Evolutionary conservation across 116 monocot species (phyloP).

Genomic region (Papilionanthe hybrid): DNA sequence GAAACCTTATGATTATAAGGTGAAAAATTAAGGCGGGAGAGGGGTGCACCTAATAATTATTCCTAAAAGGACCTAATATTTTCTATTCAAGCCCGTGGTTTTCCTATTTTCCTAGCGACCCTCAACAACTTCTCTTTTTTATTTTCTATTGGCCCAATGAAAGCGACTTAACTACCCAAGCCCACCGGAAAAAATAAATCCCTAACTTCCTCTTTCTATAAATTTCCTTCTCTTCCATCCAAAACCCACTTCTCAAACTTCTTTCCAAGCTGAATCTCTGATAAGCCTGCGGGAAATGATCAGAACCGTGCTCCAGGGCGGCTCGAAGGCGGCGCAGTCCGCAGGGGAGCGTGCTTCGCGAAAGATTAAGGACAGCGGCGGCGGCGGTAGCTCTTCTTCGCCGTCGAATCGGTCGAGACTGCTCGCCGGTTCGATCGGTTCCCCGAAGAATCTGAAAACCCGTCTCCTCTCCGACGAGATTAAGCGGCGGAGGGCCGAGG

Average conservation of each 20-base stretch:
- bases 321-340: not conserved
- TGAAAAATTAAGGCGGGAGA: too few relatives aligned
- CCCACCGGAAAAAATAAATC: not conserved
- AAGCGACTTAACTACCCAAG: not conserved
- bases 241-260: not conserved
- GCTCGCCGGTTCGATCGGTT: not conserved
- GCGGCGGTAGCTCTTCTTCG: not conserved
- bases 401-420: not conserved
- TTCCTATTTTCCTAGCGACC: not conserved
- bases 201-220: not conserved
- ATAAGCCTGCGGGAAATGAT: constrained; percentile 5
- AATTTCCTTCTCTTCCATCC: not conserved
- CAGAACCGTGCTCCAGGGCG: not conserved
- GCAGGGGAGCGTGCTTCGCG: not conserved
- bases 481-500: constrained; percentile 8
- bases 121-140: too few relatives aligned
- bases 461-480: not conserved
- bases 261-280: not conserved
- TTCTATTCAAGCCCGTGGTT: not conserved
- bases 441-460: not conserved
- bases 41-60: too few relatives aligned
- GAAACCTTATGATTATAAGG: too few relatives aligned
- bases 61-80: too few relatives aligned
- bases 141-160: too few relatives aligned
- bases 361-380: not conserved